Conservation (phyloP, 192 early-diverging fungal genomes). For the Coemansia sp. region DNA sequence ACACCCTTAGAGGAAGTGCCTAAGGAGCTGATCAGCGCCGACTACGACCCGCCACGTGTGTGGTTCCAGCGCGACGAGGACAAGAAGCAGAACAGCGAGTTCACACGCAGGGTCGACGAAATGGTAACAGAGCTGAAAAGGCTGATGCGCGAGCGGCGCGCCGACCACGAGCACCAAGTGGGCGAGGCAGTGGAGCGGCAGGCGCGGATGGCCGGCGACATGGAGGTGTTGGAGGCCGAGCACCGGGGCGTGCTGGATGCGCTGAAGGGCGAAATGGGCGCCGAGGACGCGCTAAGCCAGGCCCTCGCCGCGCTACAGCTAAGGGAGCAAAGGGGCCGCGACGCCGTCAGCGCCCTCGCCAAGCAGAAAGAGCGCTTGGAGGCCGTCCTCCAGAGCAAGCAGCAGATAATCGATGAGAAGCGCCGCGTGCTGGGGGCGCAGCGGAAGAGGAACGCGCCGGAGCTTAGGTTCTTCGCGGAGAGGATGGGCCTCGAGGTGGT, state of each 20-base stretch:
- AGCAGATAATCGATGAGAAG: slow-evolving; percentile 54
- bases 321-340: too few species aligned
- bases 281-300: slow-evolving; percentile 45
- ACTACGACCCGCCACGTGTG: slow-evolving; percentile 51
- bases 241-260: slow-evolving; percentile 43
- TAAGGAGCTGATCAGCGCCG: slow-evolving; percentile 26
- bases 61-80: slow-evolving; percentile 54
- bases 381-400: slow-evolving; percentile 20
- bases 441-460: slow-evolving; percentile 56
- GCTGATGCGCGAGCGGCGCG: slow-evolving; percentile 36
- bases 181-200: slow-evolving; percentile 30
- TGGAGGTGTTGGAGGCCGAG: slow-evolving; percentile 40
- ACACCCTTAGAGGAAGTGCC: slow-evolving; percentile 36
- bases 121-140: slow-evolving; percentile 50
- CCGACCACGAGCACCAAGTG: slow-evolving; percentile 13
- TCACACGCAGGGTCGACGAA: slow-evolving; percentile 41
- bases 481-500: slow-evolving; percentile 55
- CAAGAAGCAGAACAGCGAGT: slow-evolving; percentile 41
- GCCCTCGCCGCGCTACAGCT: too few species aligned
- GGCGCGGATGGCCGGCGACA: slow-evolving; percentile 34
- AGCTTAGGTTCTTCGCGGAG: slow-evolving; percentile 58
- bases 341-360: too few species aligned
- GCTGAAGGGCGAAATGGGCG: slow-evolving; percentile 52
- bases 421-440: slow-evolving; percentile 49
- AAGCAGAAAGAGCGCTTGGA: too few species aligned